Conservation (phyloP, 257 asterid species). For the Thymus mandschuricus region DNA sequence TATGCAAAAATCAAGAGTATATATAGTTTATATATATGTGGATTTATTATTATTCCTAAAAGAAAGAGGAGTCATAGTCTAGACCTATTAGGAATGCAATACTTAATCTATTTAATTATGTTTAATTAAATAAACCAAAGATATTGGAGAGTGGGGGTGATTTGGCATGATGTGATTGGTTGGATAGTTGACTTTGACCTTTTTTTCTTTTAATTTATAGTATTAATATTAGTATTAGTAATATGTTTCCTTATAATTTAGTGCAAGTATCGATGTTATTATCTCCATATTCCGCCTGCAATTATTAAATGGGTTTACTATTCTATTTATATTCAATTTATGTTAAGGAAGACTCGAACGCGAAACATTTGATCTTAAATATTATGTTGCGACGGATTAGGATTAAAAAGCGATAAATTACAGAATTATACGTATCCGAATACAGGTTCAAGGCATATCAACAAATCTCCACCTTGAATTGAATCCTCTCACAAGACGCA, state of each 20-base stretch:
- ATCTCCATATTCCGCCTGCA: not conserved
- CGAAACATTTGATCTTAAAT: too few species aligned
- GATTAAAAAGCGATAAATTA: too few species aligned
- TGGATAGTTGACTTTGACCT: slow-evolving; percentile 12
- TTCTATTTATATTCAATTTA: too few species aligned
- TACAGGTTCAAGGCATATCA: too few species aligned
- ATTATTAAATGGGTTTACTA: not conserved
- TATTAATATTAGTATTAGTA: not conserved
- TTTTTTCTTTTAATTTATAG: not conserved
- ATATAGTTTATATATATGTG: not conserved
- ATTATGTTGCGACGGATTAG: too few species aligned
- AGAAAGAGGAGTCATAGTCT: not conserved
- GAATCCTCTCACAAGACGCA: too few species aligned
- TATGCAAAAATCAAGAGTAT: too few species aligned
- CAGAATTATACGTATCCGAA: too few species aligned
- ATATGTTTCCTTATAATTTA: too few species aligned
- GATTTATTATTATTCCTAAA: not conserved
- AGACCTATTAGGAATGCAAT: not conserved
- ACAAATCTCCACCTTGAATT: too few species aligned
- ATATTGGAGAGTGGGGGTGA: slow-evolving; percentile 15
- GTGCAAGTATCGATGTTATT: not conserved
- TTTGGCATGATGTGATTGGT: slow-evolving; percentile 29
- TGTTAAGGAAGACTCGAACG: too few species aligned
- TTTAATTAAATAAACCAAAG: not conserved
- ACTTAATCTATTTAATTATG: too few species aligned